phyloP scores from a whole-genome alignment of 139 green algal genomes.

The Volvox africanus region DNA sequence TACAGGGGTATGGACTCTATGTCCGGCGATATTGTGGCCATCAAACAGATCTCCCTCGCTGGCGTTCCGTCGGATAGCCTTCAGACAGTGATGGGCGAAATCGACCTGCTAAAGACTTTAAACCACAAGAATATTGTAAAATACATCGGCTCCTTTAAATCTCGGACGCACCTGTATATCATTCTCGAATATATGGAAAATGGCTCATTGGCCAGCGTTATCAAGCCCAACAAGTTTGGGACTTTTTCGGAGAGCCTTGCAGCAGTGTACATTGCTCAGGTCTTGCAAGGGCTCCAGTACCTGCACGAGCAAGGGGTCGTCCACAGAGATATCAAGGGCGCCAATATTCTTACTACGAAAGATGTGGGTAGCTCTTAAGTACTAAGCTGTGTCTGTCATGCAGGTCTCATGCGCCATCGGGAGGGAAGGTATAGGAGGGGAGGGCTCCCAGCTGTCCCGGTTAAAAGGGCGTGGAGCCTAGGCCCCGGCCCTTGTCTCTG shows the following conservation, averaged over 20 bases:
- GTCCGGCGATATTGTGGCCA: slow-evolving; percentile 90
- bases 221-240: slow-evolving; percentile 94
- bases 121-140: slow-evolving; percentile 98
- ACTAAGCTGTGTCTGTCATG: too few species aligned
- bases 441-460: too few species aligned
- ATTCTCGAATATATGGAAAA: slow-evolving; percentile 98
- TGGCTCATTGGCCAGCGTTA: slow-evolving; percentile 85
- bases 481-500: too few species aligned
- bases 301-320: slow-evolving; percentile 96
- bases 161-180: slow-evolving; percentile 94
- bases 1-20: slow-evolving; percentile 91
- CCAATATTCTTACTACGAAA: slow-evolving; percentile 95
- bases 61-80: slow-evolving; percentile 28
- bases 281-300: slow-evolving; percentile 87
- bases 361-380: slow-evolving; percentile 67
- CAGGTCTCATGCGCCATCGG: background rate
- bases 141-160: slow-evolving; percentile 95
- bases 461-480: too few species aligned
- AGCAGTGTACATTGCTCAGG: slow-evolving; percentile 92
- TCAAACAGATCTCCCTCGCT: slow-evolving; percentile 93
- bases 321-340: slow-evolving; percentile 96
- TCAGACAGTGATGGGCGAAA: slow-evolving; percentile 84
- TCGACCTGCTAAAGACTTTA: slow-evolving; percentile 92
- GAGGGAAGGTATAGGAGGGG: too few species aligned
- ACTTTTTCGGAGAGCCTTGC: slow-evolving; percentile 91